phyloP scores from a whole-genome alignment of 495 filamentous ascomycete genomes.

The Haplographium delicatum region DNA sequence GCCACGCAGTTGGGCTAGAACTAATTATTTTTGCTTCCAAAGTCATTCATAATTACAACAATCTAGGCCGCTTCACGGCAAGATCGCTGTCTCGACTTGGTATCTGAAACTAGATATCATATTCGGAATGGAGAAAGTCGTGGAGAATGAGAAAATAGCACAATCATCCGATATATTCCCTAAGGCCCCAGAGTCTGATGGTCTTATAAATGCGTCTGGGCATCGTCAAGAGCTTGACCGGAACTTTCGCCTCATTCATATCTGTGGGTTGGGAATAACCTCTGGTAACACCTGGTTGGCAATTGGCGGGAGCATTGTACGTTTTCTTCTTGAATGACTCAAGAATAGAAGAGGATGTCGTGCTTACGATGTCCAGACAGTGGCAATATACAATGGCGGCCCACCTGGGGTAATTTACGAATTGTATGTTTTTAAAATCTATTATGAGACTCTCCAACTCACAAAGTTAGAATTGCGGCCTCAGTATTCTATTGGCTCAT shows the following conservation, averaged over 20 bases:
- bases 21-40: too few relatives aligned
- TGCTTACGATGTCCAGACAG: slow-evolving; percentile 7
- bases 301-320: slow-evolving; percentile 43
- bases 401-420: slow-evolving; percentile 54
- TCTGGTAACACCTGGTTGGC: slow-evolving; percentile 53
- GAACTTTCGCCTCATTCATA: slow-evolving; percentile 47
- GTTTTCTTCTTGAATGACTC: background rate
- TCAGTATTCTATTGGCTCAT: slow-evolving; percentile 20
- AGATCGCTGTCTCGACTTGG: background rate
- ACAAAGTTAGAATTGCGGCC: slow-evolving; percentile 4
- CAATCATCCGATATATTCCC: background rate
- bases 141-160: background rate
- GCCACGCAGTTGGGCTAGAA: too few relatives aligned
- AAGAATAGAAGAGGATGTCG: background rate
- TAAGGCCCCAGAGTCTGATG: slow-evolving; percentile 23
- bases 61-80: too few relatives aligned
- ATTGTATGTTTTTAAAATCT: slow-evolving; percentile 11
- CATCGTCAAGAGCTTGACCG: slow-evolving; percentile 51
- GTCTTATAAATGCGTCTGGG: slow-evolving; percentile 45
- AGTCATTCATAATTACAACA: too few relatives aligned
- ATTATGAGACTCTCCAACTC: background rate
- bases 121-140: slow-evolving; percentile 13
- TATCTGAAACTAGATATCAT: slow-evolving; percentile 1
- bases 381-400: slow-evolving; percentile 41
- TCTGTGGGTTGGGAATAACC: slow-evolving; percentile 47